These are phyloP conservation scores for Peziza echinospora DNA, from an alignment of 495 filamentous ascomycete genomes.

Conservation along the genomic window DNA sequence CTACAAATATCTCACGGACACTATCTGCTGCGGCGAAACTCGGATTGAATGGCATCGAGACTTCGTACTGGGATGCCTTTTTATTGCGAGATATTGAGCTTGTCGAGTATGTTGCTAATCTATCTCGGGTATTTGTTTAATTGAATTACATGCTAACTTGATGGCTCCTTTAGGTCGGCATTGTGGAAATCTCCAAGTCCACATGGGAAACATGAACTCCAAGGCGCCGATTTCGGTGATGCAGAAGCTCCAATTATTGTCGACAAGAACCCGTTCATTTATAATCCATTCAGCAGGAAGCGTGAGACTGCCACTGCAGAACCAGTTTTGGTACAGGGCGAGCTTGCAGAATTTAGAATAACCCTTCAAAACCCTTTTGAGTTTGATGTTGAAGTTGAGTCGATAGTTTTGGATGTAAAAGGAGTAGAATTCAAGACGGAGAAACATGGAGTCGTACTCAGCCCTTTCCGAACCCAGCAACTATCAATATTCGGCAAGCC, in stretches of 20 bases:
- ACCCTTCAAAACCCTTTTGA: conserved; percentile 87
- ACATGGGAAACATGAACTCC: conserved; percentile 48
- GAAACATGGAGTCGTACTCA: conserved; percentile 42
- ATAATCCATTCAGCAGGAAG: conserved; percentile 66
- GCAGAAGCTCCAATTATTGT: conserved; percentile 29
- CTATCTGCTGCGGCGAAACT: conserved; percentile 50
- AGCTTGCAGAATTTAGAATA: conserved; percentile 52
- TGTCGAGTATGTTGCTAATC: conserved; percentile 22
- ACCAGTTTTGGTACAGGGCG: conserved; percentile 49
- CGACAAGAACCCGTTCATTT: conserved; percentile 68
- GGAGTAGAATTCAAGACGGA: conserved; percentile 47
- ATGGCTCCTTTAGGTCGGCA: conserved; percentile 8
- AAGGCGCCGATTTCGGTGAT: conserved; percentile 32
- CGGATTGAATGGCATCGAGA: conserved; percentile 43
- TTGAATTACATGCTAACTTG: not conserved
- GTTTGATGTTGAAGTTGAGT: conserved; percentile 73
- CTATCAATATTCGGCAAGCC: conserved; percentile 50
- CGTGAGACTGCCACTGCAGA: conserved; percentile 36
- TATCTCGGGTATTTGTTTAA: not conserved
- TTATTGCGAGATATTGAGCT: conserved; percentile 63
- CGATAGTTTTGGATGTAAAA: conserved; percentile 48
- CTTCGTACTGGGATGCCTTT: conserved; percentile 94
- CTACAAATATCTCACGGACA: conserved; percentile 66
- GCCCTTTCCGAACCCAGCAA: conserved; percentile 59
- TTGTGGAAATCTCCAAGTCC: conserved; percentile 39